Percentiles rank a stretch among this genome's conserved stretches.
These are phyloP conservation scores for Ambrosiella beaveri DNA, from an alignment of 2,329 filamentous ascomycete species.

Conservation along the genomic window DNA sequence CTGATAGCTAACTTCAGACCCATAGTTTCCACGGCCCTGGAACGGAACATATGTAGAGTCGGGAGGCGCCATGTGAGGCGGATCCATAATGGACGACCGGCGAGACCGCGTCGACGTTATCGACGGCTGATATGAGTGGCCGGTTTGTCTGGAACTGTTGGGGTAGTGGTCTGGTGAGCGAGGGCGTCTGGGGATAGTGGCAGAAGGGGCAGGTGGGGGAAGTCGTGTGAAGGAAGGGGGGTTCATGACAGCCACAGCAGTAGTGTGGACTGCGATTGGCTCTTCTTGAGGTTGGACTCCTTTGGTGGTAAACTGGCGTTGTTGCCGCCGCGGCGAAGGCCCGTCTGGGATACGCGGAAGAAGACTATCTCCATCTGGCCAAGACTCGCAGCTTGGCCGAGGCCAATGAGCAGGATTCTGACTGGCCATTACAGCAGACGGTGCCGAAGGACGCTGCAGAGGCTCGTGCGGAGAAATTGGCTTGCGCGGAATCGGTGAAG, in stretches of 20 bases:
- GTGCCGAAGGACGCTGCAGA: not conserved
- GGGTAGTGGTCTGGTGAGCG: slow-evolving; percentile 25
- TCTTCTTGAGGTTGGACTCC: slow-evolving; percentile 2
- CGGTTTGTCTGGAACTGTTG: slow-evolving; percentile 28
- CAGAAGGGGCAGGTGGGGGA: not conserved
- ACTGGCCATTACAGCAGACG: slow-evolving; percentile 1
- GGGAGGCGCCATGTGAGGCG: slow-evolving; percentile 41
- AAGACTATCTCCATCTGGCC: slow-evolving; percentile 5
- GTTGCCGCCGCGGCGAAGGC: slow-evolving; percentile 20
- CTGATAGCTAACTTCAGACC: slow-evolving; percentile 16
- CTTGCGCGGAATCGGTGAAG: not conserved
- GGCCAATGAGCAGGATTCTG: slow-evolving; percentile 3
- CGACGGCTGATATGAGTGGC: slow-evolving; percentile 36
- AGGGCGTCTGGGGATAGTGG: slow-evolving; percentile 16
- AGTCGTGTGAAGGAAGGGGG: not conserved
- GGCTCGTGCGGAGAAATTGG: not conserved
- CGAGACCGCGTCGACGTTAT: slow-evolving; percentile 30
- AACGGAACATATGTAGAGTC: slow-evolving; percentile 47
- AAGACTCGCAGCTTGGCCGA: slow-evolving; percentile 9
- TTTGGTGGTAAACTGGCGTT: slow-evolving; percentile 1
- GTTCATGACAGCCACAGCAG: not conserved
- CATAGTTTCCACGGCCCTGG: slow-evolving; percentile 24
- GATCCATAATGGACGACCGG: slow-evolving; percentile 36
- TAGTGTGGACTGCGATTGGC: slow-evolving; percentile 5
- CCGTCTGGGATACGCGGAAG: slow-evolving; percentile 37